Base-by-base conservation (phyloP, 768 basidiomycete species). In the Termitomyces eurrhizus region DNA sequence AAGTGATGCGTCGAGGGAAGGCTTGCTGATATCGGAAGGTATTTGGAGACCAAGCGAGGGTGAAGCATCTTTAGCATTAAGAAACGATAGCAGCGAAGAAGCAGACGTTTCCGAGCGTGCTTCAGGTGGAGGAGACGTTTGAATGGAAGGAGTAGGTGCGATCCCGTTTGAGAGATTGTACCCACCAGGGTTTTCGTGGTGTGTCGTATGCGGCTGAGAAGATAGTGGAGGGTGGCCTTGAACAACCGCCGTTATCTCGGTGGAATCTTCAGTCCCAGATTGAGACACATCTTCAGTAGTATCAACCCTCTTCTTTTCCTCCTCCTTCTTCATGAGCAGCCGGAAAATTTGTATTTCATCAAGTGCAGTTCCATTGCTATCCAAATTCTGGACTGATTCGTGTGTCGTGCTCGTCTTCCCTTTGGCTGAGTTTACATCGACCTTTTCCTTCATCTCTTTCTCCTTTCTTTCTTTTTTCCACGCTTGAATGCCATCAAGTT, bases 271-370 rank as follows among this genome's bases (percentile, higher is more conserved):
- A 35, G 18, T 6, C 24, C 32, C 18, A n/a, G 46, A 39, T 37
- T 56, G 60, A 56, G 51, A 51, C 41, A 55, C 59, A 33, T 48
- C 51, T 41, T 64, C 64, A 41, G 56, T 52, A 33, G 59, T 63
- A 18, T 77, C 76, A 0, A 59, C 62, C 52, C 70, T 73, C 63
- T 78, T 80, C 64, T 75, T 80, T 60, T 80, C 77, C 62, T 90
- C 85, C 66, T 90, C 90, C 61, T 83, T 78, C 72, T 90, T 90
- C 88, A 93, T 93, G 77, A 92, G 77, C 66, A 92, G 65, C 64
- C 87, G 89, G 81, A 93, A 92, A 41, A 90, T 73, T 62, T 92
- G 90, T 29, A 93, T 92, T 73, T 93, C 92, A 68, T 93, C 91
- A 61, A 93, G 72, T 14, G 76, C 81, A 45, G 73, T 77, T 36